Evolutionary conservation across 108 stramenopile species (phyloP).

Genomic region (Stephanodiscus minutulus): DNA sequence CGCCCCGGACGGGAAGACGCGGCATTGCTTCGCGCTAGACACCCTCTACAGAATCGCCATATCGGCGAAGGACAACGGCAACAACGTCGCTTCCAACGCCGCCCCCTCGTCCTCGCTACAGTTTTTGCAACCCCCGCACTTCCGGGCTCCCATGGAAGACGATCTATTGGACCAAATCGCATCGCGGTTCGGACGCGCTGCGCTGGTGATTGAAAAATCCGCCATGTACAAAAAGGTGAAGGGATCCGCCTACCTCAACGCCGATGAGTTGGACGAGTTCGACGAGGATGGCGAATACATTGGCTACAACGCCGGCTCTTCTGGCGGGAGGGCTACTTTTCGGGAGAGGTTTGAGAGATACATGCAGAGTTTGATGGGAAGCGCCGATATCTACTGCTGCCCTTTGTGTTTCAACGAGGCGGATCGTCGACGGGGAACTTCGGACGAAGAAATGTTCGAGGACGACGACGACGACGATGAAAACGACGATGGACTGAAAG

Average conservation of each 20-base stretch:
- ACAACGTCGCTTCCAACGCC: constrained; percentile 10
- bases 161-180: constrained; percentile 83
- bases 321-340: constrained; percentile 35
- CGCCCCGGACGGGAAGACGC: constrained; percentile 60
- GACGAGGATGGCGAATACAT: constrained; percentile 41
- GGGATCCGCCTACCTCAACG: not conserved
- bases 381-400: constrained; percentile 72
- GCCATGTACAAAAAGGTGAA: constrained; percentile 55
- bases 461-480: constrained; percentile 48
- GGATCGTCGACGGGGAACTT: constrained; percentile 39
- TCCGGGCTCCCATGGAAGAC: constrained; percentile 76
- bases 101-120: constrained; percentile 18
- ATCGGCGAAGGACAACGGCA: constrained; percentile 30
- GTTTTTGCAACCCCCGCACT: constrained; percentile 85
- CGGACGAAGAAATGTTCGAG: constrained; percentile 35
- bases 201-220: constrained; percentile 64
- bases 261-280: constrained; percentile 44
- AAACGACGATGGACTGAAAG: constrained; percentile 33
- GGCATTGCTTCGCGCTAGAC: constrained; percentile 81
- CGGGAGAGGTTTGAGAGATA: constrained; percentile 56
- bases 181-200: constrained; percentile 70
- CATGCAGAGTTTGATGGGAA: constrained; percentile 65
- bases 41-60: constrained; percentile 78
- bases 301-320: constrained; percentile 2
- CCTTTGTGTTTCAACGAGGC: constrained; percentile 77